These are phyloP conservation scores for Tuber indicum DNA, from an alignment of 495 filamentous ascomycete genomes.

Conservation along the genomic window DNA sequence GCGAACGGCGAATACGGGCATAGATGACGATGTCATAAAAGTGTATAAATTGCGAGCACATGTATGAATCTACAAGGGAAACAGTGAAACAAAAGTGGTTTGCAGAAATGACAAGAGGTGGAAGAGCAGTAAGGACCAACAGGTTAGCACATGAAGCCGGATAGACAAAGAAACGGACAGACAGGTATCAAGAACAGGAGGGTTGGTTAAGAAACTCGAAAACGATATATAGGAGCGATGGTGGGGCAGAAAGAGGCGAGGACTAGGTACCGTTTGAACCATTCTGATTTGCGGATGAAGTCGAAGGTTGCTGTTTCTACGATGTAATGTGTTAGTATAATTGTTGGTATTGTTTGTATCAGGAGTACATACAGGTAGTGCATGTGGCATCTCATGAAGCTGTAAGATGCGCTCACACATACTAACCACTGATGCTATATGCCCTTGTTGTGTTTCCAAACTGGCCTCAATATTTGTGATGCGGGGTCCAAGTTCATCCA, in stretches of 20 bases:
- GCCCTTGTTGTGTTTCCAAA: no score
- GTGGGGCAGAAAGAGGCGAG: not conserved
- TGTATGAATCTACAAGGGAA: not conserved
- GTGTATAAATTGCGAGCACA: no score
- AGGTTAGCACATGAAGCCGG: not conserved
- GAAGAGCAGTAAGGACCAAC: not conserved
- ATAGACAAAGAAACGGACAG: not conserved
- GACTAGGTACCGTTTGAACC: not conserved
- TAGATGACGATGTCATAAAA: no score
- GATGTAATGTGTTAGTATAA: no score
- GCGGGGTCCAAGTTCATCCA: no score
- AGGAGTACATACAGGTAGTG: no score
- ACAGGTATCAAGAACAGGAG: not conserved
- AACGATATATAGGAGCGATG: conserved; percentile 6
- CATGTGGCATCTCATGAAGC: no score
- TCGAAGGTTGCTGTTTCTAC: not conserved
- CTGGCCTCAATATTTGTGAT: no score
- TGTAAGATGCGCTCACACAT: no score
- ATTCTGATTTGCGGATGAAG: not conserved
- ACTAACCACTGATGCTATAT: no score
- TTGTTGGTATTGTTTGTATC: no score
- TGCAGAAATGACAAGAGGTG: not conserved
- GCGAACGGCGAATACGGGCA: no score
- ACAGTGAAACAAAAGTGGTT: not conserved
- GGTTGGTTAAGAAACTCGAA: not conserved